Percentiles rank a stretch among this genome's conserved stretches.
phyloP scores from a whole-genome alignment of 192 early-diverging fungal species.

The Nowakowskiella sp. region DNA sequence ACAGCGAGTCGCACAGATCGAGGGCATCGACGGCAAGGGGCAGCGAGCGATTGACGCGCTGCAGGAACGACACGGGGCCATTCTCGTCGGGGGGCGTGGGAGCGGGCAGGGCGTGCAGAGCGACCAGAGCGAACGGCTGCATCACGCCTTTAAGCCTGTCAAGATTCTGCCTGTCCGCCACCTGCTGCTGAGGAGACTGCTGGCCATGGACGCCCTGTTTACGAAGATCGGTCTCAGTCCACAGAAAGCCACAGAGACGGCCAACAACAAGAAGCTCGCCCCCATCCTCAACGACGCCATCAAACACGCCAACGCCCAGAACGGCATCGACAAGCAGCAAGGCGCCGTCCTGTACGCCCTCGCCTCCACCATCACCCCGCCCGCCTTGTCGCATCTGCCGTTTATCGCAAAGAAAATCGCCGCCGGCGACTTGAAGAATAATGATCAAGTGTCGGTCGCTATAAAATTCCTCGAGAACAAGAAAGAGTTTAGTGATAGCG shows the following conservation, averaged over 20 bases:
- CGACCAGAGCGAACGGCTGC: too few relatives aligned
- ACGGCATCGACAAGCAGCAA: conserved; percentile 18
- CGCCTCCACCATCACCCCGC: conserved; percentile 76
- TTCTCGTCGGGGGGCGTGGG: too few relatives aligned
- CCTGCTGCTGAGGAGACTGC: too few relatives aligned
- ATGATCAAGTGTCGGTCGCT: conserved; percentile 87
- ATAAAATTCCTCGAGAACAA: conserved; percentile 73
- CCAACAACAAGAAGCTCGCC: conserved; percentile 92
- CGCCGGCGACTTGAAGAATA: conserved; percentile 50
- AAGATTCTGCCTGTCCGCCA: too few relatives aligned
- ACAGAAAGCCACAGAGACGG: conserved; percentile 89
- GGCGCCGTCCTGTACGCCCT: conserved; percentile 81
- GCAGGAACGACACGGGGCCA: too few relatives aligned
- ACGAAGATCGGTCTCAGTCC: conserved; percentile 80
- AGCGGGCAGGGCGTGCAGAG: too few relatives aligned
- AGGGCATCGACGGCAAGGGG: too few relatives aligned
- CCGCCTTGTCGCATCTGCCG: conserved; percentile 60
- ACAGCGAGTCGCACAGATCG: too few relatives aligned
- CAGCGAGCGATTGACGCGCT: too few relatives aligned
- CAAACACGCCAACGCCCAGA: conserved; percentile 2
- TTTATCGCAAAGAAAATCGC: conserved; percentile 77
- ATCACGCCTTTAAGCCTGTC: too few relatives aligned
- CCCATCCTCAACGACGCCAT: conserved; percentile 23
- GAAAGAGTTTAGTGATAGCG: conserved; percentile 46
- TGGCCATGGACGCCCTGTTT: conserved; percentile 58